phyloP scores from a whole-genome alignment of 176 grass and related monocot species.

The Urochloa ruziziensis region DNA sequence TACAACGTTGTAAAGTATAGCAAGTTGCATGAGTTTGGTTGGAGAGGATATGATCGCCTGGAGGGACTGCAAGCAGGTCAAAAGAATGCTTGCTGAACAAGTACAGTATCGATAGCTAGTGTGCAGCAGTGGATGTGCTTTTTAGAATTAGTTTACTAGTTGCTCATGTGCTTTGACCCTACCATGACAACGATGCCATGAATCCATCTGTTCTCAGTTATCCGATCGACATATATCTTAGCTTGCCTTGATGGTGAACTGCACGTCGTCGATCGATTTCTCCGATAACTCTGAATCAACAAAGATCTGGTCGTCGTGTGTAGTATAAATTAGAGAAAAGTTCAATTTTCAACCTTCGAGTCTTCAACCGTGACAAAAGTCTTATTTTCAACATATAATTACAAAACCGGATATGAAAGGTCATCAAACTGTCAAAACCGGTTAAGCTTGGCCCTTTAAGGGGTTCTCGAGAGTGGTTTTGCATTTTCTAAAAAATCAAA shows the following conservation, averaged over 20 bases:
- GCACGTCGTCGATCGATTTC: neutral
- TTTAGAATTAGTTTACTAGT: neutral
- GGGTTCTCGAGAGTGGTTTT: too few relatives aligned
- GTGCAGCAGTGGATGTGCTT: neutral
- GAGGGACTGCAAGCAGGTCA: conserved; percentile 7
- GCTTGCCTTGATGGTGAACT: neutral
- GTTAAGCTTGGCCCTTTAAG: too few relatives aligned
- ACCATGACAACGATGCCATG: neutral
- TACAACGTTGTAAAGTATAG: conserved; percentile 18
- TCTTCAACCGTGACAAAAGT: too few relatives aligned
- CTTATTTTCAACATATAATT: too few relatives aligned
- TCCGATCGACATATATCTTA: neutral
- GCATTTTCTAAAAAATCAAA: too few relatives aligned
- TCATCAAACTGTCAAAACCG: too few relatives aligned
- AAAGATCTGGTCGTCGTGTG: neutral
- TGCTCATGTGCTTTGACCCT: conserved; percentile 8
- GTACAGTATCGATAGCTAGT: neutral
- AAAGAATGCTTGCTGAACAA: conserved; percentile 7
- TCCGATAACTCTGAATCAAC: too few relatives aligned
- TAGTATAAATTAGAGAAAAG: too few relatives aligned
- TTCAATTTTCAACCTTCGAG: too few relatives aligned
- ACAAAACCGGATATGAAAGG: too few relatives aligned
- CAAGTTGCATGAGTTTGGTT: conserved; percentile 18
- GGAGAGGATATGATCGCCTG: too few relatives aligned
- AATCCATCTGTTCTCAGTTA: neutral